These are phyloP conservation scores for Teratosphaeria viscida DNA, from an alignment of 2,329 filamentous ascomycete species.

Conservation along the genomic window DNA sequence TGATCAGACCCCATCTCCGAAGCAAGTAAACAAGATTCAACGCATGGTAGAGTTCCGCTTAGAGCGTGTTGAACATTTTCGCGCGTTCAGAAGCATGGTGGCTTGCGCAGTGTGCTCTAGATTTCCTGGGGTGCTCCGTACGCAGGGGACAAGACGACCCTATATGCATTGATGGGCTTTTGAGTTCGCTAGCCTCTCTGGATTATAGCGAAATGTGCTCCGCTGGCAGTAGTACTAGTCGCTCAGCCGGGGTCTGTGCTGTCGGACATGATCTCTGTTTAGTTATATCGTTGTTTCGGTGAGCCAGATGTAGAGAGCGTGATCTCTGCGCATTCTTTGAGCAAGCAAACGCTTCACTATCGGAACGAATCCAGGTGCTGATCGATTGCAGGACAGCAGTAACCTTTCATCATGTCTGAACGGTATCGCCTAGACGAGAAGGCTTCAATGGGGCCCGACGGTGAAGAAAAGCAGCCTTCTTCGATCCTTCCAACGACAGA, in stretches of 20 bases:
- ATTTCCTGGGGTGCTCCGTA: not conserved
- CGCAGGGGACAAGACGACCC: not conserved
- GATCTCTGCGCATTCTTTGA: no score
- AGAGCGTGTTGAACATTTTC: not conserved
- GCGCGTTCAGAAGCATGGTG: not conserved
- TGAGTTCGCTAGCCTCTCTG: not conserved
- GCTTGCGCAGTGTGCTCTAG: not conserved
- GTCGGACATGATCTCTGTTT: not conserved
- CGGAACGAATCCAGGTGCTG: not conserved
- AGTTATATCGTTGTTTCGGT: not conserved
- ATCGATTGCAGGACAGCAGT: not conserved
- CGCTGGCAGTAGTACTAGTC: not conserved
- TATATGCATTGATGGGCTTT: not conserved
- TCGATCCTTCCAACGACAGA: constrained; percentile 46
- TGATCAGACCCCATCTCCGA: not conserved
- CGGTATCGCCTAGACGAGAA: not conserved
- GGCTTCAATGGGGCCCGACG: not conserved
- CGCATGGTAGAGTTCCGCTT: not conserved
- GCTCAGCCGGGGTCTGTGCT: not conserved
- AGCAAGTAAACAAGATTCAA: not conserved
- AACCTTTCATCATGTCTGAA: not conserved
- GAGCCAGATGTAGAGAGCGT: no score
- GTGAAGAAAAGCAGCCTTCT: not conserved
- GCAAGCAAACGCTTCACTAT: no score
- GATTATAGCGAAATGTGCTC: not conserved